Evolutionary conservation across 1,284 basidiomycete genomes (phyloP).

Genomic region (Mycena citricolor): DNA sequence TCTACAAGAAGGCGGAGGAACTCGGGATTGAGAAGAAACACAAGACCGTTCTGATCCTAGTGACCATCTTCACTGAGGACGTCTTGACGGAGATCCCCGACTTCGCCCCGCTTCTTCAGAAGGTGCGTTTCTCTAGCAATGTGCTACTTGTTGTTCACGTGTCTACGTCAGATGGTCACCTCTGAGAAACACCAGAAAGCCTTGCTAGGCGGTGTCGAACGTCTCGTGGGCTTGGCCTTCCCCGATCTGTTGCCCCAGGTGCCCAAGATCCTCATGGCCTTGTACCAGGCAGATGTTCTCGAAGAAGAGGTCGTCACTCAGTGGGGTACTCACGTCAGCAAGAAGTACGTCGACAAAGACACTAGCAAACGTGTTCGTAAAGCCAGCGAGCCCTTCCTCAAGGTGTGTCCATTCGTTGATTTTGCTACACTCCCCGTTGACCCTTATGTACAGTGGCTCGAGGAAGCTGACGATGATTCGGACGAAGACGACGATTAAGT

Average conservation of each 20-base stretch:
- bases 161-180: constrained; percentile 55
- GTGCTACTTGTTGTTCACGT: neutral
- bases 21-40: constrained; percentile 95
- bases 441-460: constrained; percentile 52
- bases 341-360: constrained; percentile 97
- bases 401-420: constrained; percentile 40
- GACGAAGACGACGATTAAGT: constrained; percentile 29
- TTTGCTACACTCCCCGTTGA: neutral
- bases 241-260: constrained; percentile 67
- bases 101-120: constrained; percentile 77
- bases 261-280: constrained; percentile 92
- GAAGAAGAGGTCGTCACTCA: constrained; percentile 90
- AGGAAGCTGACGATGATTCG: constrained; percentile 58
- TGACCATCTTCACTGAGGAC: constrained; percentile 82
- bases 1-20: constrained; percentile 91
- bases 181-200: constrained; percentile 96
- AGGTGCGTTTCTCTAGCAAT: constrained; percentile 47
- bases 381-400: constrained; percentile 93
- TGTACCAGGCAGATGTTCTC: constrained; percentile 92
- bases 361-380: constrained; percentile 94
- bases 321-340: constrained; percentile 97
- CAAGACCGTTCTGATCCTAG: constrained; percentile 85
- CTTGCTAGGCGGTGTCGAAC: constrained; percentile 87
- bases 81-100: constrained; percentile 73
- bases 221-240: constrained; percentile 71